A percentile compares a stretch with the other conserved stretches of the same genome.
Conservation (phyloP, 192 early-diverging fungal genomes). For the Coemansia sp. region DNA sequence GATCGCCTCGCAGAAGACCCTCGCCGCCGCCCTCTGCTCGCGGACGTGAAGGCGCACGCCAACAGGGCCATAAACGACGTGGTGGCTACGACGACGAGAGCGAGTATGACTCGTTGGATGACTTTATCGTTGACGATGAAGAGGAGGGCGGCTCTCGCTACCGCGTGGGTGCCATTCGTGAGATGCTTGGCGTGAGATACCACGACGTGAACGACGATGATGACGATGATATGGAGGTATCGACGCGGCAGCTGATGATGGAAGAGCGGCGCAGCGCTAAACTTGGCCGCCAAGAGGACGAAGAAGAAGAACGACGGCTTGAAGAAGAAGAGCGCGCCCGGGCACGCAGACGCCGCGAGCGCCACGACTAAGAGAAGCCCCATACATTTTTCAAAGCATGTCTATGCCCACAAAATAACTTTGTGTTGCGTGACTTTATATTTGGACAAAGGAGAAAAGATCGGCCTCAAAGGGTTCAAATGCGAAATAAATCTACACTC, state of each 20-base stretch:
- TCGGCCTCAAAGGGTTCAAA: too few species aligned
- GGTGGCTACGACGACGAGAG: slow-evolving; percentile 29
- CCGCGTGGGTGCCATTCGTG: slow-evolving; percentile 41
- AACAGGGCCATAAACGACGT: not conserved
- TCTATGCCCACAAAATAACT: not conserved
- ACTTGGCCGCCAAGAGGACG: slow-evolving; percentile 45
- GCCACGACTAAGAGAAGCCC: not conserved
- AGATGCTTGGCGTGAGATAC: slow-evolving; percentile 50
- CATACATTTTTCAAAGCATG: not conserved
- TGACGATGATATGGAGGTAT: slow-evolving; percentile 52
- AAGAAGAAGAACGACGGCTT: slow-evolving; percentile 40
- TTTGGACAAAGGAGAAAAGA: too few species aligned
- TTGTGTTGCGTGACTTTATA: not conserved
- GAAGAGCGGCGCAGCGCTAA: slow-evolving; percentile 47
- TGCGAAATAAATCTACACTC: too few species aligned
- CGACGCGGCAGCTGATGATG: slow-evolving; percentile 46
- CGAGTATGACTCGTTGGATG: slow-evolving; percentile 54
- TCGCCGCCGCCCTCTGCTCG: not conserved
- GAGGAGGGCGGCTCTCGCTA: slow-evolving; percentile 34
- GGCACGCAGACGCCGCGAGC: slow-evolving; percentile 19
- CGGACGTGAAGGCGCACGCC: not conserved
- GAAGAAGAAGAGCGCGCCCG: slow-evolving; percentile 29
- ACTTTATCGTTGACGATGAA: slow-evolving; percentile 56
- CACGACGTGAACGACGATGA: slow-evolving; percentile 50
- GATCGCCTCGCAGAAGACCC: not conserved